Base-by-base conservation (phyloP, 2,329 filamentous ascomycete genomes). In the Byssochlamys sp. region DNA sequence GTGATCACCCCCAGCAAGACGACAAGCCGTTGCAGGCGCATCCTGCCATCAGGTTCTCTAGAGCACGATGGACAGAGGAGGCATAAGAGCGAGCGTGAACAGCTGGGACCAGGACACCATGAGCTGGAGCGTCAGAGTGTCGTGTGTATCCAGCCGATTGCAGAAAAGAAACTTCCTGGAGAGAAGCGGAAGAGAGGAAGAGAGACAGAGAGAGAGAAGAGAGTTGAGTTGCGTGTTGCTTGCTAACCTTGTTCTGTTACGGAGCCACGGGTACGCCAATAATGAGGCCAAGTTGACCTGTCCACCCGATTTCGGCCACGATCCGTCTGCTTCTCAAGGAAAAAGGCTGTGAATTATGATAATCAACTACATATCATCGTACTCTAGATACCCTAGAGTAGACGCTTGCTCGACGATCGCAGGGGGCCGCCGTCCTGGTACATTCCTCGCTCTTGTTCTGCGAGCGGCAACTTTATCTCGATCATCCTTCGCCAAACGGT, bases 1-100 rank as follows among this genome's bases (percentile, higher is more conserved):
- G 68, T 59, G 52, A 67, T 63, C 31, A 72, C 62, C 45, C 61
- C 66, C 33, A 75, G 61, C 52, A 74, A 61, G 53, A 67, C 57
- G 35, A 69, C 57, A 55, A 73, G 61, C 48, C 71, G 71, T 66
- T 70, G 70, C 57, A 65, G 63, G 59, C 71, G 69, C 71, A 75
- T 74, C 57, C 64, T 72, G 69, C 70, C 69, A 71, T 67, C 57
- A 50, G 39, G 52, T 56, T 54, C 54, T 55, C 55, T 45, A 14
- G 49, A 59, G 55, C 51, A 28, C 49, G 50, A 26, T 35, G 35
- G 52, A 52, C 48, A 53, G 39, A 55, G 35, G 54, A 54, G 19
- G 48, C 53, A 56, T 58, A 56, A 54, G 29, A 31, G 54, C 54
- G 52, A 62, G 52, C 54, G 50, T 29, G 39, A 39, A 53, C 54